A percentile compares a stretch with the other conserved stretches of the same genome.
Conservation (phyloP, 2,329 filamentous ascomycete species). For the Orbilia ellipsospora region DNA sequence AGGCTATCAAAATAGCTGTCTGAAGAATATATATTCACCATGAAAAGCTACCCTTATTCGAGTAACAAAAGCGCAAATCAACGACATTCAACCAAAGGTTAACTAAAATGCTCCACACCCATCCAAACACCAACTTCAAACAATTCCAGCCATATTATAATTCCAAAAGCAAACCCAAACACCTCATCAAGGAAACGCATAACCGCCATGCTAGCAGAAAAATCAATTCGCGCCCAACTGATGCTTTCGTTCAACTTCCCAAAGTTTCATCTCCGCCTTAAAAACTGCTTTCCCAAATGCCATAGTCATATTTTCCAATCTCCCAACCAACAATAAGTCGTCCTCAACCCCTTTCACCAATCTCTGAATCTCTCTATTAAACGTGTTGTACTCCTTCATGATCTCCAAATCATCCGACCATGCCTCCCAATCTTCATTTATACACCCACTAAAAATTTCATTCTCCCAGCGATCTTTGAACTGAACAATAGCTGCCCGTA, state of each 20-base stretch:
- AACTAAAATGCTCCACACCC: too few relatives aligned
- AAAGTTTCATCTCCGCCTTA: constrained; percentile 35
- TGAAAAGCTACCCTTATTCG: too few relatives aligned
- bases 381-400: constrained; percentile 38
- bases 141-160: too few relatives aligned
- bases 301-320: constrained; percentile 30
- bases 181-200: too few relatives aligned
- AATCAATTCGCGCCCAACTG: neutral
- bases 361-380: constrained; percentile 36
- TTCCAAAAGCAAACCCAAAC: too few relatives aligned
- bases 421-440: constrained; percentile 25
- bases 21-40: too few relatives aligned
- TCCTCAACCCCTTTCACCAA: constrained; percentile 21
- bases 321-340: constrained; percentile 29
- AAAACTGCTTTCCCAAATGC: constrained; percentile 19
- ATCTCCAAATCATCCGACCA: constrained; percentile 8
- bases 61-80: too few relatives aligned
- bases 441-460: constrained; percentile 17
- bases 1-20: too few relatives aligned
- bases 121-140: too few relatives aligned
- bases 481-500: constrained; percentile 18
- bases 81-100: too few relatives aligned
- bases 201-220: too few relatives aligned
- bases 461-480: constrained; percentile 46
- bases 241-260: neutral